Conservation (phyloP, 768 basidiomycete species). For the Russula vinacea region DNA sequence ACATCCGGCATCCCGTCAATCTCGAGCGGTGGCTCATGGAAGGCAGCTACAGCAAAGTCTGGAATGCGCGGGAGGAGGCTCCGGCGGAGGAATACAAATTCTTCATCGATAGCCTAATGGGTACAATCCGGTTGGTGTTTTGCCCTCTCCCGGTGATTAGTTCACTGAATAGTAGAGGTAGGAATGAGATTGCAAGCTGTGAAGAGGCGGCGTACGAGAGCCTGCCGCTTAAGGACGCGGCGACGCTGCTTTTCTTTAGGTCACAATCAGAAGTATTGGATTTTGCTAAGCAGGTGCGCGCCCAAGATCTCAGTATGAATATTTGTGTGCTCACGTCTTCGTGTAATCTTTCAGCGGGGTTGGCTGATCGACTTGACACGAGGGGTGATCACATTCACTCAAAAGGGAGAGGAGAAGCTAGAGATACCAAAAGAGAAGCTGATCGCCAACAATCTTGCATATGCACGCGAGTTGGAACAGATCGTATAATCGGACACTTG, state of each 20-base stretch:
- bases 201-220: conserved; percentile 93
- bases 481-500: conserved; percentile 56
- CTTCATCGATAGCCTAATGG: conserved; percentile 91
- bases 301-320: conserved; percentile 12
- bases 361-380: conserved; percentile 78
- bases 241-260: conserved; percentile 88
- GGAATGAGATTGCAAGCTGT: conserved; percentile 96
- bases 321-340: not conserved
- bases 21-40: conserved; percentile 99
- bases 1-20: conserved; percentile 81
- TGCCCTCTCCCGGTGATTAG: not conserved
- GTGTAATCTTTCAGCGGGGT: conserved; percentile 53
- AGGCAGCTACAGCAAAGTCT: conserved; percentile 96
- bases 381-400: conserved; percentile 70
- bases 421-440: conserved; percentile 86
- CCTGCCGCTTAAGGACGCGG: conserved; percentile 85
- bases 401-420: conserved; percentile 74
- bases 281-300: conserved; percentile 75
- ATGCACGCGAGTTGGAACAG: conserved; percentile 87
- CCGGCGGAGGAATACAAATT: conserved; percentile 93
- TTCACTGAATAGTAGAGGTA: conserved; percentile 35
- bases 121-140: conserved; percentile 74
- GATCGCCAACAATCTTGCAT: conserved; percentile 70
- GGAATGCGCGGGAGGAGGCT: conserved; percentile 89
- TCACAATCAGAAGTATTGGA: conserved; percentile 70